Evolutionary conservation across 192 early-diverging fungal species (phyloP), one percentile per base, ranked within the genome.

Genomic region (Coemansia guatemalensis): DNA sequence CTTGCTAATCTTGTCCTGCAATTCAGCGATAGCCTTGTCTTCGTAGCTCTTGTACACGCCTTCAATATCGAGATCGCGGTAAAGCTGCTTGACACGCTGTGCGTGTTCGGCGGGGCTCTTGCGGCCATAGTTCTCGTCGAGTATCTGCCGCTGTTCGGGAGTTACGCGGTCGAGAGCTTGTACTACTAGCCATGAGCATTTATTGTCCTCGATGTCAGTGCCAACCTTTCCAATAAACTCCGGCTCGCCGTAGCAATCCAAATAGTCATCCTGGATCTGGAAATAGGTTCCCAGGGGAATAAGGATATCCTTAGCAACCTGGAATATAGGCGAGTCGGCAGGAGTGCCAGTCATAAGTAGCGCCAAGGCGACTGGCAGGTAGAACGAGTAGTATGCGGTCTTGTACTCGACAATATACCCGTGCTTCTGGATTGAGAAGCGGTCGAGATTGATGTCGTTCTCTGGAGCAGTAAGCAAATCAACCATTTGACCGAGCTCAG

Each of bases 191-290:
- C 97, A 99, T 20, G 90, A 93, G 83, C 97, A 99, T 87, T 99
- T 99, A 88, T 99, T 99, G 82, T 97, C 96, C 83, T 97, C 90
- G 57, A 99, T 99, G 74, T 99, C 97, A 26, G 97, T 99, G 48
- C 97, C 97, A 78, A 99, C 94, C 86, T 99, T 99, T 68, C 97
- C 97, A 80, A 98, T 98, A 39, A 92, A 82, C 53, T 85, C 86
- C 5, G 95, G 93, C 32, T 83, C 85, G 64, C 91, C 97, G 67
- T 89, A 99, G 85, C 95, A 98, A 83, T 99, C 97, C 73, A 99
- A 74, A 71, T 92, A 99, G 72, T 99, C 97, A 74, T 99, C 97
- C 83, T 99, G 97, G 57, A 95, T 84, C 83, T 99, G 97, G 88
- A 99, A 99, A 77, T 99, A 99, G 81, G 95, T 92, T 33, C 97